Conservation (phyloP, 176 grass and related monocot species). For the Tillandsia fasciculata region DNA sequence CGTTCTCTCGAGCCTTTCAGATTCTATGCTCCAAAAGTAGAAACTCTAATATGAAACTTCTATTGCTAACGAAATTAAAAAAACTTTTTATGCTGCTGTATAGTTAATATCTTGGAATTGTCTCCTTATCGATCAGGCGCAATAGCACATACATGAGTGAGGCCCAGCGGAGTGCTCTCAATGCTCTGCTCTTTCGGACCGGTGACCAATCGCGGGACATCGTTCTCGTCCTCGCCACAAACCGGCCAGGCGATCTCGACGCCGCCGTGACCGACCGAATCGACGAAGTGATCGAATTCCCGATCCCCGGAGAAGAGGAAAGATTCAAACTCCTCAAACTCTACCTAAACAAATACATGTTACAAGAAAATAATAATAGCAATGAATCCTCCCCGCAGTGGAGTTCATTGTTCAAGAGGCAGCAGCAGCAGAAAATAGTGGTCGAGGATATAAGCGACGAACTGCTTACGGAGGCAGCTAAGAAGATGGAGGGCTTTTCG, state of each 20-base stretch:
- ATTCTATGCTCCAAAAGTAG: too few species aligned
- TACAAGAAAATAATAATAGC: constrained; percentile 36
- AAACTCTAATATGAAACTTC: too few species aligned
- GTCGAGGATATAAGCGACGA: constrained; percentile 54
- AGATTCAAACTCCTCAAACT: constrained; percentile 71
- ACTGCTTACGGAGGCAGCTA: constrained; percentile 40
- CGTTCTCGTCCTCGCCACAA: constrained; percentile 82
- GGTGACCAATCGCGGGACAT: constrained; percentile 89
- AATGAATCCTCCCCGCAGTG: constrained; percentile 17
- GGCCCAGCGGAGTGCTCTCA: constrained; percentile 84
- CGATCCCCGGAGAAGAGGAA: constrained; percentile 74
- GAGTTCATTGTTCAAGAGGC: constrained; percentile 47
- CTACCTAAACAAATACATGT: constrained; percentile 66
- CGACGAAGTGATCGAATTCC: constrained; percentile 88
- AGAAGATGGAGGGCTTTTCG: constrained; percentile 76
- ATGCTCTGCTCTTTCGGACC: constrained; percentile 86
- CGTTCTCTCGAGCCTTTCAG: too few species aligned
- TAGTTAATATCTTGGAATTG: neutral
- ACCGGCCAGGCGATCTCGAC: constrained; percentile 84
- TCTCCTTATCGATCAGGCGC: constrained; percentile 38
- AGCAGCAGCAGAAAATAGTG: constrained; percentile 54
- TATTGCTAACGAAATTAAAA: too few species aligned
- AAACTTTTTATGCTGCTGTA: neutral
- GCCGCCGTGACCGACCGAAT: constrained; percentile 86
- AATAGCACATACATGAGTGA: constrained; percentile 88